Evolutionary conservation across 192 early-diverging fungal species (phyloP), one percentile per base, ranked within the genome.

Genomic region (Umbelopsis ramanniana): DNA sequence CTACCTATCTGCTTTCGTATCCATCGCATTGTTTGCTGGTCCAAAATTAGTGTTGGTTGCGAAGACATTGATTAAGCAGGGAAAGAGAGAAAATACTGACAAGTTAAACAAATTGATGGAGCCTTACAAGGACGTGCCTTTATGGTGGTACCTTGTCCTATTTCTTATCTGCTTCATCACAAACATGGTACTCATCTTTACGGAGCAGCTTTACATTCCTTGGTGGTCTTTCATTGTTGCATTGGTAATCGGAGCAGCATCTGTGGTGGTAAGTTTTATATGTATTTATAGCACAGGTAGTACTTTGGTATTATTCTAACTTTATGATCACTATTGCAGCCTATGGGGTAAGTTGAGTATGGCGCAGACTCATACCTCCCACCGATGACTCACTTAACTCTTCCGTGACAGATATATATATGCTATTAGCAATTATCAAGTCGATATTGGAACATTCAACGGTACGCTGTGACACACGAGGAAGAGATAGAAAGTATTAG

Each of bases 71-170:
- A 69, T 75, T 48, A 53, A 77, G 47, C 73, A 50, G 17, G 71
- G 70, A 45, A 73, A 68, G 55, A 72, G 76, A 35, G 45, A 52
- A 10, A 73, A 77, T 50, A 77, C 76, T 52, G 79, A 81, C 45
- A 75, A 76, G 12, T 46, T 81, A n/a, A 81, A 81, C 35, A 76
- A 77, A 17, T 73, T 93, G 45, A 95, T 95, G 93, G 81, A 86
- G 35, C 68, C 52, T 23, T 95, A 96, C 74, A 81, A 84, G 33
- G 90, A 92, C 67, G 90, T 92, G 26, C 94, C 94, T 52, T 79
- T 83, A 22, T 93, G 89, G 88, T 93, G 92, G 93, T 96, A 95
- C 55, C 45, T 78, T 22, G 79, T 74, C n/a, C 72, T 88, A 66
- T 87, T 93, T 45, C 67, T 87, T 10, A 73, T 82, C 29, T 84